These are phyloP conservation scores for Wallacemonas collosoma DNA, from an alignment of 208 protist genomes.

Conservation along the genomic window DNA sequence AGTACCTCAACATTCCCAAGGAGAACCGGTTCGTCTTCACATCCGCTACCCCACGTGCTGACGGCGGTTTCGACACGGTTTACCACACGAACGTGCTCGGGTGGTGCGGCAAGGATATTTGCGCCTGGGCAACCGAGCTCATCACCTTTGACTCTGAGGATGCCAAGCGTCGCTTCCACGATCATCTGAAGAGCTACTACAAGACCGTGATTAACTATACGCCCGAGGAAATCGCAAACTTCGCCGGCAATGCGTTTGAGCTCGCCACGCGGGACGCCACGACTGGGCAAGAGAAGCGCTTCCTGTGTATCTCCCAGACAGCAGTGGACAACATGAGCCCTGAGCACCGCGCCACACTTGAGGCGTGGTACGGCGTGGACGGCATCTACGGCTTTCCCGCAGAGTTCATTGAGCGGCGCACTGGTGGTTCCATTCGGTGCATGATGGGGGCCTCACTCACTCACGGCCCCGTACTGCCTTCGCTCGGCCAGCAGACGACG, in stretches of 20 bases:
- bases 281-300: conserved; percentile 51
- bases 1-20: conserved; percentile 80
- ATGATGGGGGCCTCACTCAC: conserved; percentile 54
- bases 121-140: conserved; percentile 67
- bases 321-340: conserved; percentile 39
- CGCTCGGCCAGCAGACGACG: conserved; percentile 33
- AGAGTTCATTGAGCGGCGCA: conserved; percentile 70
- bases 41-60: conserved; percentile 35
- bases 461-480: conserved; percentile 51
- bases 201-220: conserved; percentile 64
- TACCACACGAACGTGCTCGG: conserved; percentile 84
- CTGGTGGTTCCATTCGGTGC: conserved; percentile 61
- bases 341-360: conserved; percentile 39
- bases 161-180: conserved; percentile 55
- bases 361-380: conserved; percentile 68
- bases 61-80: conserved; percentile 29
- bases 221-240: conserved; percentile 56
- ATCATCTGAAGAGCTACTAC: conserved; percentile 63
- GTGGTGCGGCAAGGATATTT: conserved; percentile 82
- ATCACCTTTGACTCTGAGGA: conserved; percentile 55
- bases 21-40: conserved; percentile 75
- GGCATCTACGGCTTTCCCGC: conserved; percentile 62
- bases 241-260: conserved; percentile 78
- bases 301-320: conserved; percentile 76
- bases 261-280: conserved; percentile 30